These are phyloP conservation scores for Ceratobasidium sp. DNA, from an alignment of 1,284 basidiomycete species.

Conservation along the genomic window DNA sequence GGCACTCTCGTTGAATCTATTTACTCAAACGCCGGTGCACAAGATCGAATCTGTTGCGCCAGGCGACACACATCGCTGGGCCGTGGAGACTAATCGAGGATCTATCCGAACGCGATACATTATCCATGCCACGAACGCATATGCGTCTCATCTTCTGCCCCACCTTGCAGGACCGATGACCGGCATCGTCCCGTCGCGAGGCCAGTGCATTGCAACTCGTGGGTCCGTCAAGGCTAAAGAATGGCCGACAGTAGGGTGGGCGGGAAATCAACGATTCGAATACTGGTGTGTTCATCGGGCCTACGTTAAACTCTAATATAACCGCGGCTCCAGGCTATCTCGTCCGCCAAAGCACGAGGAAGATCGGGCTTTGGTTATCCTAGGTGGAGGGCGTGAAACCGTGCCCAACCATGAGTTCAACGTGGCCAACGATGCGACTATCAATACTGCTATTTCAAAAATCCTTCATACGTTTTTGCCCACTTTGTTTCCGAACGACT, in stretches of 20 bases:
- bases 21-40: slow-evolving; percentile 79
- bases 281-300: slow-evolving; percentile 70
- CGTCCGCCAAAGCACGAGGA: slow-evolving; percentile 49
- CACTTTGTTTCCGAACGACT: slow-evolving; percentile 69
- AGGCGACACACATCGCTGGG: slow-evolving; percentile 61
- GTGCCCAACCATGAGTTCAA: slow-evolving; percentile 66
- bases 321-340: slow-evolving; percentile 36
- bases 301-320: background rate
- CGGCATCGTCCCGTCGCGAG: slow-evolving; percentile 79
- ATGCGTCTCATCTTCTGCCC: slow-evolving; percentile 78
- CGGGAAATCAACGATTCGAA: slow-evolving; percentile 68
- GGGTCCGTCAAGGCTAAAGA: slow-evolving; percentile 61
- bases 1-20: slow-evolving; percentile 66
- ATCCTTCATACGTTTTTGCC: slow-evolving; percentile 73
- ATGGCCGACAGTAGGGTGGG: slow-evolving; percentile 57
- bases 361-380: slow-evolving; percentile 72
- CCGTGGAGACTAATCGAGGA: slow-evolving; percentile 72
- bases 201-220: slow-evolving; percentile 76
- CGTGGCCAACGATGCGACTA: slow-evolving; percentile 71
- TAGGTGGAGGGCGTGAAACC: slow-evolving; percentile 78
- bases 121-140: slow-evolving; percentile 86
- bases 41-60: slow-evolving; percentile 57
- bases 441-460: slow-evolving; percentile 66
- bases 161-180: slow-evolving; percentile 65
- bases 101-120: slow-evolving; percentile 69